Evolutionary conservation across 2,329 filamentous ascomycete genomes (phyloP).

Genomic region (Ophiostoma sp.): DNA sequence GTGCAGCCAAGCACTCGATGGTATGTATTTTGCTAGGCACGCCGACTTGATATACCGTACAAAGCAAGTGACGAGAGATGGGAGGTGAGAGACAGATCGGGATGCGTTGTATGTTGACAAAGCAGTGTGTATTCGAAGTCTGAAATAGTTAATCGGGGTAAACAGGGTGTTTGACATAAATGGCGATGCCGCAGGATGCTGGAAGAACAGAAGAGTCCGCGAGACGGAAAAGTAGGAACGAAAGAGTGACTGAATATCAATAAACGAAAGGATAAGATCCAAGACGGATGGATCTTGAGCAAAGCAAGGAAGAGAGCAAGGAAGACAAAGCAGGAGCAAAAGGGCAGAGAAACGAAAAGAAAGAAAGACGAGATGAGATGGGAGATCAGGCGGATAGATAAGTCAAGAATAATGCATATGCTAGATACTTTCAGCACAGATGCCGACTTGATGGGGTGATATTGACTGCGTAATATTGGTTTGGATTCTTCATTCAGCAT

Average conservation of each 20-base stretch:
- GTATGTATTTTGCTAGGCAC: not conserved
- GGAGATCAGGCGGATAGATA: not conserved
- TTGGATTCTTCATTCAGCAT: constrained; percentile 19
- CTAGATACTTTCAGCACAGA: not conserved
- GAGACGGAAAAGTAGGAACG: not conserved
- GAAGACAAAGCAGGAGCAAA: not conserved
- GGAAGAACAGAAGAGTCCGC: not conserved
- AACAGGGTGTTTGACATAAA: not conserved
- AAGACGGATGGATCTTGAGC: not conserved
- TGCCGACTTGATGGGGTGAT: constrained; percentile 15
- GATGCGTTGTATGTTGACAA: not conserved
- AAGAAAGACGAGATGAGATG: not conserved
- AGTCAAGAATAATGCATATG: not conserved
- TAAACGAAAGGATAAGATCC: not conserved
- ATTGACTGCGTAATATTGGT: constrained; percentile 21
- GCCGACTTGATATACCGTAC: not conserved
- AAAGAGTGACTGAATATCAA: constrained; percentile 4
- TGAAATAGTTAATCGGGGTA: not conserved
- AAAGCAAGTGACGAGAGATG: not conserved
- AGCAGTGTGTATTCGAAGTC: not conserved
- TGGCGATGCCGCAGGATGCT: not conserved
- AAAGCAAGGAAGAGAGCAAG: not conserved
- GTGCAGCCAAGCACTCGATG: not conserved
- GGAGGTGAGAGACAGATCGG: not conserved
- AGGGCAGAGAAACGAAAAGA: not conserved